Base-by-base conservation (phyloP, 2,329 filamentous ascomycete genomes). In the Cordyceps cateniannulata region DNA sequence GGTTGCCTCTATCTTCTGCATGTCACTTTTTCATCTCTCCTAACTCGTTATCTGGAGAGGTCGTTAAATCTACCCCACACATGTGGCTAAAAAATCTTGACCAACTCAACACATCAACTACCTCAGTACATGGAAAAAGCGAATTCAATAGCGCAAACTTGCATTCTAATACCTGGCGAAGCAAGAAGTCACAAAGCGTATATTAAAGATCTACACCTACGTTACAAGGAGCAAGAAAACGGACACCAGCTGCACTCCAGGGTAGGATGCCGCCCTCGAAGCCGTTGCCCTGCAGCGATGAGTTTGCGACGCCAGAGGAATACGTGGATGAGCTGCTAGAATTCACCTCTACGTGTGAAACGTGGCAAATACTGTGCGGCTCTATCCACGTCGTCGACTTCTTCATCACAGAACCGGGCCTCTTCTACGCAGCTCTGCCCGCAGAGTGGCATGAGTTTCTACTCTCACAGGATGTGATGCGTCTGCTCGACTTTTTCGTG, bases 301-400 rank as follows among this genome's bases (percentile, higher is more conserved):
- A 85, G 67, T 97, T 93, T 78, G 71, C 78, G 42, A 85, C 84
- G 49, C 76, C 85, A 6, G 90, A 96, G 52, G 82, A 86, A 58
- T 99, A 96, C 72, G 83, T 96, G 53, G 80, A 90, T 27, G 86
- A 86, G 20, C 83, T 98, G 14, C 80, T 98, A 27, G 72, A 85
- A 22, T 96, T 98, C 68, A 84, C 87, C 1, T 86, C 86, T 6
- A 86, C 85, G 2, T 90, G 89, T 50, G 83, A 87, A 59, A 79
- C 91, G 1, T 92, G 97, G 67, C 89, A 91, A 65, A 91, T 90
- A 27, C 81, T 99, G n/a, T 96, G 92, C 70, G 95, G 95, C 59
- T 93, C 93, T n/a, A 90, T 98, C 1, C 95, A 99, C 71, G 93
- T 99, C 64, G 81, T 98, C 61, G 95, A 99, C 72, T 98, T 99